Evolutionary conservation across 805 yeast species (phyloP), one percentile per base, ranked within the genome.

Genomic region (Pichia occidentalis): DNA sequence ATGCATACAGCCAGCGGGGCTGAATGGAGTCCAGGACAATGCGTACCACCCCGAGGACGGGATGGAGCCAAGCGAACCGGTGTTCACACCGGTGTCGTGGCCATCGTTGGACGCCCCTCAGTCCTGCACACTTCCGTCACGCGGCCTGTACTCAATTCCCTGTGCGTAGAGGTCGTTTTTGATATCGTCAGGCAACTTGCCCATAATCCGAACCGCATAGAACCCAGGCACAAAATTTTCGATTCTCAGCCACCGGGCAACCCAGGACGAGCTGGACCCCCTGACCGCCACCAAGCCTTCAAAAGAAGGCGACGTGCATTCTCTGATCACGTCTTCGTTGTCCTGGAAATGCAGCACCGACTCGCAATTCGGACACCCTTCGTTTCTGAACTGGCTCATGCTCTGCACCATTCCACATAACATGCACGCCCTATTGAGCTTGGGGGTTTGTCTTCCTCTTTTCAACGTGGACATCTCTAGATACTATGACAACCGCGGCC

Each of bases 341-440:
- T 80, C 80, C 17, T 55, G 56, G 52, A 72, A 77, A 48, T 83
- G 87, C 52, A 90, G 70, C 21, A 90, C 76, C 37, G 88, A 78
- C 53, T 86, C 97, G 64, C 98, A 90, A 68, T 90, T 90, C 11
- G 98, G 97, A 61, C 98, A 90, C 6, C 97, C 97, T 14, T 76
- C 76, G 41, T 78, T 79, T 34, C 83, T 75, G 58, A 92, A 92
- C 52, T 71, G 72, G 40, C 68, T 73, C 49, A 82, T 73, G 5
- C 95, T 77, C 54, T 85, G 95, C 39, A 90, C 85, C 38, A 90
- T 72, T 4, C 97, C 97, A 63, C 98, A 90, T 42, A 92, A 73
- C 96, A 90, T 85, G 55, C 98, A 90, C 7, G 97, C 97, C 68
- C 98, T 77, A 46, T 87, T 95, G 8, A 81, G 70, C 63, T 79